phyloP scores from a whole-genome alignment of 73 alveolate species.

The Paraurostyla sp. region DNA sequence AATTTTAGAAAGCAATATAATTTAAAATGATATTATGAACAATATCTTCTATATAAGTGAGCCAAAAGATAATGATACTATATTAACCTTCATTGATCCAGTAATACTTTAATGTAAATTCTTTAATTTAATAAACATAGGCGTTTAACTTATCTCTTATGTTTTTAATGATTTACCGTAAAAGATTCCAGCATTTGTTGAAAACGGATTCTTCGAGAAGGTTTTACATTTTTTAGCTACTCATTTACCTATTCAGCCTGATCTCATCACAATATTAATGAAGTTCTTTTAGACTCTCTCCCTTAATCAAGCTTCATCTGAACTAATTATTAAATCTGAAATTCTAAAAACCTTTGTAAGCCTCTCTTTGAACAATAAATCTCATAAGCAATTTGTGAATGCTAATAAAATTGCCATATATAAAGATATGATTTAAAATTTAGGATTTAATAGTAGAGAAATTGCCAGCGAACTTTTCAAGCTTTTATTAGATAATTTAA shows the following conservation, averaged over 20 bases:
- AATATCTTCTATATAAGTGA: neutral
- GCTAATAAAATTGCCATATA: neutral
- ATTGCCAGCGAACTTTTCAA: neutral
- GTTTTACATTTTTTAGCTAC: neutral
- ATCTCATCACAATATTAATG: neutral
- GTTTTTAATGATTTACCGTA: conserved; percentile 45
- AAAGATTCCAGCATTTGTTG: conserved; percentile 36
- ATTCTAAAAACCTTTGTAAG: neutral
- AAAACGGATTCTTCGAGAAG: neutral
- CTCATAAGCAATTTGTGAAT: conserved; percentile 8
- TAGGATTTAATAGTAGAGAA: neutral
- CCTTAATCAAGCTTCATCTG: neutral
- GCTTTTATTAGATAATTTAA: neutral
- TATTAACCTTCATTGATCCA: neutral
- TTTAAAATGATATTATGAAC: conserved; percentile 4
- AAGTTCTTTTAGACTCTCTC: conserved; percentile 21
- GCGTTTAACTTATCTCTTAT: conserved; percentile 30
- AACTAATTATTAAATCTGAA: neutral
- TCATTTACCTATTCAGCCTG: conserved; percentile 9
- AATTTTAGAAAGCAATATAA: conserved; percentile 62
- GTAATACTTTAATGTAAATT: neutral
- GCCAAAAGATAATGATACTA: neutral
- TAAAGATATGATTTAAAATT: conserved; percentile 4
- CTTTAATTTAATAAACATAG: neutral
- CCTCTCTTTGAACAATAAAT: neutral